Percentiles rank a stretch among this genome's conserved stretches.
phyloP scores from a whole-genome alignment of 139 green algal genomes.

The Chlorella vulgaris region DNA sequence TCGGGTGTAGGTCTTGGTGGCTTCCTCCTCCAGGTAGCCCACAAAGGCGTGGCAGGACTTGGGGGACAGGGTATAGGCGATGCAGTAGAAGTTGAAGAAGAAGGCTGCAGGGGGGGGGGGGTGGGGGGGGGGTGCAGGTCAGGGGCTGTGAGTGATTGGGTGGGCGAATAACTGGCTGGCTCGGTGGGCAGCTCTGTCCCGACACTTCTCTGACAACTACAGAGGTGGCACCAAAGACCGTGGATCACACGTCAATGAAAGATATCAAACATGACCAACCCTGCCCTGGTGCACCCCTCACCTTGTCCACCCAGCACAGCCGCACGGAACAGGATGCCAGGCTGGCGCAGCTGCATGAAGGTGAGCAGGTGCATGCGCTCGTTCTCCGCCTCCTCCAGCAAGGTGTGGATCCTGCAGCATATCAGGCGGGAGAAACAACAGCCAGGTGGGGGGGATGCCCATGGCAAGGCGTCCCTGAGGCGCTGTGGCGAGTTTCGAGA shows the following conservation, averaged over 20 bases:
- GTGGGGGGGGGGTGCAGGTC: background rate
- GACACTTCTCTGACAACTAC: no score
- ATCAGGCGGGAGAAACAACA: background rate
- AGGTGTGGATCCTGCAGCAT: slow-evolving; percentile 87
- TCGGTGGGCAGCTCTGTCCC: background rate
- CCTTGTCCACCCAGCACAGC: slow-evolving; percentile 79
- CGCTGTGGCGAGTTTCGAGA: background rate
- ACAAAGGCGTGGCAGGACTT: slow-evolving; percentile 85
- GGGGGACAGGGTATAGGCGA: slow-evolving; percentile 85
- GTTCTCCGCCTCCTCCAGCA: slow-evolving; percentile 87
- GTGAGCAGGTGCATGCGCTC: slow-evolving; percentile 91
- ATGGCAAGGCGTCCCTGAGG: background rate
- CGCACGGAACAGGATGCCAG: slow-evolving; percentile 73
- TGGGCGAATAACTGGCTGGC: background rate
- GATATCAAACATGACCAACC: background rate
- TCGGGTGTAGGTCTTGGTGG: slow-evolving; percentile 93
- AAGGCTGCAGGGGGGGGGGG: slow-evolving; percentile 60
- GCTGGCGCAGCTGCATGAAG: slow-evolving; percentile 88
- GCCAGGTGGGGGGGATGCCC: background rate
- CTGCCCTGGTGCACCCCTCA: background rate
- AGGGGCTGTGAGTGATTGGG: background rate
- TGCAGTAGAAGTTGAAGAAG: slow-evolving; percentile 89
- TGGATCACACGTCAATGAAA: background rate
- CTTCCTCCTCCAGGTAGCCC: slow-evolving; percentile 96
- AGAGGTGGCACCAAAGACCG: background rate